Percentiles rank a stretch among this genome's conserved stretches.
Conservation (phyloP, 768 basidiomycete genomes). For the Lentinula raphanica region DNA sequence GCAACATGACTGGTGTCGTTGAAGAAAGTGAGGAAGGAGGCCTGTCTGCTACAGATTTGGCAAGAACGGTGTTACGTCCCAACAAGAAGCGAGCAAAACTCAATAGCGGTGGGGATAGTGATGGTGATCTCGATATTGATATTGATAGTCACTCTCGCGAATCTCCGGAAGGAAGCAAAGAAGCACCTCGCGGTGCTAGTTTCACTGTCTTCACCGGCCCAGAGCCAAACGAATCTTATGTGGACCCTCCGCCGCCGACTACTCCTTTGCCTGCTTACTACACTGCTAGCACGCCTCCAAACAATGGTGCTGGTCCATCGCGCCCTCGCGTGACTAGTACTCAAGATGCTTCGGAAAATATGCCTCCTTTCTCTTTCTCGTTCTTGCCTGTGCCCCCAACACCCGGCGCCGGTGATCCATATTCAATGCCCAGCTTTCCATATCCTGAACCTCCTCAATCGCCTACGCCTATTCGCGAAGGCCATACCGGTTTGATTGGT, state of each 20-base stretch:
- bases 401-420: constrained; percentile 33
- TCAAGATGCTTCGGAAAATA: constrained; percentile 48
- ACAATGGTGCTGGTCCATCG: constrained; percentile 17
- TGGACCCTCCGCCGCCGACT: constrained; percentile 46
- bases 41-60: constrained; percentile 30
- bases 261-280: constrained; percentile 51
- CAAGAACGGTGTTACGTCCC: constrained; percentile 36
- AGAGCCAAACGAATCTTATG: constrained; percentile 25
- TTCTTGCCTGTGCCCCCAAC: constrained; percentile 51
- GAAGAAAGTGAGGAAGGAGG: constrained; percentile 39
- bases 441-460: constrained; percentile 56
- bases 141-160: constrained; percentile 3
- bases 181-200: constrained; percentile 24
- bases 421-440: constrained; percentile 36
- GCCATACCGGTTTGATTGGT: constrained; percentile 6
- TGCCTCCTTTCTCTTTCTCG: constrained; percentile 46
- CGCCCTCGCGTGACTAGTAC: constrained; percentile 34
- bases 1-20: constrained; percentile 33
- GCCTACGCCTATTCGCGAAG: constrained; percentile 42
- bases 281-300: constrained; percentile 35
- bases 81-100: constrained; percentile 47
- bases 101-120: constrained; percentile 15
- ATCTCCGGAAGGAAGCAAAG: constrained; percentile 15
- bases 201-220: constrained; percentile 49
- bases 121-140: constrained; percentile 14